Evolutionary conservation across 2,329 filamentous ascomycete genomes (phyloP).

Genomic region (Teratosphaeria viscida): DNA sequence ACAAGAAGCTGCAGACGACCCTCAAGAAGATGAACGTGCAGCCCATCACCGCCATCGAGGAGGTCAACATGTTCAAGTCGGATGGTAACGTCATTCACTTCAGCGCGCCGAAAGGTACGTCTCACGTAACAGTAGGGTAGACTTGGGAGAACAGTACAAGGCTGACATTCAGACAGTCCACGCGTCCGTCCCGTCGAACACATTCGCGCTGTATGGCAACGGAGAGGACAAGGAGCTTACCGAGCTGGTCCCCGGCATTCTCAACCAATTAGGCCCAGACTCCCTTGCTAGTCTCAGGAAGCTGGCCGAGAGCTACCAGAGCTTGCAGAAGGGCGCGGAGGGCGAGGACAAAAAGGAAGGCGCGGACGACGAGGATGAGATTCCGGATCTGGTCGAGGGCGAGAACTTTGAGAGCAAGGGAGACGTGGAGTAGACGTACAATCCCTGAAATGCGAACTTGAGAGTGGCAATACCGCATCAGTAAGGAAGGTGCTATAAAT

Average conservation of each 20-base stretch:
- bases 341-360: conserved; percentile 58
- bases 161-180: conserved; percentile 54
- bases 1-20: conserved; percentile 97
- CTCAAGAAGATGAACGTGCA: conserved; percentile 99
- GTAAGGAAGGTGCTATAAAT: neutral
- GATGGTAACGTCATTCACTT: conserved; percentile 99
- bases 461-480: neutral
- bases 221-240: conserved; percentile 99
- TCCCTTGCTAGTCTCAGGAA: conserved; percentile 95
- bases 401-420: conserved; percentile 90
- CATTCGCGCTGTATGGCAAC: conserved; percentile 97
- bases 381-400: conserved; percentile 91
- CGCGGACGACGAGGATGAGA: conserved; percentile 64
- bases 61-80: conserved; percentile 99
- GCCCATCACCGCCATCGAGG: conserved; percentile 98
- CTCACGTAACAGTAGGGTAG: conserved; percentile 2
- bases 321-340: conserved; percentile 86
- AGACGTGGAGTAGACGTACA: conserved; percentile 65
- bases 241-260: conserved; percentile 96
- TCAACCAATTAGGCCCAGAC: conserved; percentile 98
- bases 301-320: conserved; percentile 98
- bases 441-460: neutral
- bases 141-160: neutral
- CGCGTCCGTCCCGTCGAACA: conserved; percentile 94
- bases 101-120: conserved; percentile 87